Evolutionary conservation across 2,329 filamentous ascomycete species (phyloP).

Genomic region (Nothophoma quercina): DNA sequence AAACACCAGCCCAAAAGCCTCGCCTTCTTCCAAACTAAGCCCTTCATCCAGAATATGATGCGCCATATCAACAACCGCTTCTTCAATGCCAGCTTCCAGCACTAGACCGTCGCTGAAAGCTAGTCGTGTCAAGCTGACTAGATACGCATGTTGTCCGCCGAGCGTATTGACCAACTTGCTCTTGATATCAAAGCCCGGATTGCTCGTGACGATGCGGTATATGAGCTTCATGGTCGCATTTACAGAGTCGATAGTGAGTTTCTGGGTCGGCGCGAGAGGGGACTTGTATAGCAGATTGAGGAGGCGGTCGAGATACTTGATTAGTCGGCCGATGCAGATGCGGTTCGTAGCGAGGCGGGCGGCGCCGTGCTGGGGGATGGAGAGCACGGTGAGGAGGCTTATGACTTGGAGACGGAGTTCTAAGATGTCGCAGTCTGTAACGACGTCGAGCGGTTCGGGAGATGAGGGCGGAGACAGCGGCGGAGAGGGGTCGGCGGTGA

Average conservation of each 20-base stretch:
- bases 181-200: slow-evolving; percentile 72
- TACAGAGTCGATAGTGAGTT: slow-evolving; percentile 58
- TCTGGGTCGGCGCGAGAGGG: slow-evolving; percentile 44
- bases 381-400: slow-evolving; percentile 63
- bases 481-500: slow-evolving; percentile 26
- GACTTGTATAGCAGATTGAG: slow-evolving; percentile 65
- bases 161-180: slow-evolving; percentile 73
- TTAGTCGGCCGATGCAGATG: slow-evolving; percentile 75
- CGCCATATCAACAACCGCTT: slow-evolving; percentile 81
- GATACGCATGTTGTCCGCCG: slow-evolving; percentile 81
- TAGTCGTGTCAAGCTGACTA: slow-evolving; percentile 81
- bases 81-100: slow-evolving; percentile 77
- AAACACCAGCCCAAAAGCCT: slow-evolving; percentile 62
- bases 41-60: slow-evolving; percentile 81
- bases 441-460: background rate
- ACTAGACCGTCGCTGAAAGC: slow-evolving; percentile 84
- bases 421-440: slow-evolving; percentile 49
- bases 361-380: slow-evolving; percentile 66
- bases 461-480: background rate
- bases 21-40: slow-evolving; percentile 80
- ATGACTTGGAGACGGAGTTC: slow-evolving; percentile 57
- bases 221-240: slow-evolving; percentile 69
- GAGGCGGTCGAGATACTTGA: slow-evolving; percentile 77
- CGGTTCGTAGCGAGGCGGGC: slow-evolving; percentile 72
- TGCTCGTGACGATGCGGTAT: slow-evolving; percentile 65